A percentile compares a stretch with the other conserved stretches of the same genome.
Conservation (phyloP, 768 basidiomycete genomes). For the Lentinula detonsa region DNA sequence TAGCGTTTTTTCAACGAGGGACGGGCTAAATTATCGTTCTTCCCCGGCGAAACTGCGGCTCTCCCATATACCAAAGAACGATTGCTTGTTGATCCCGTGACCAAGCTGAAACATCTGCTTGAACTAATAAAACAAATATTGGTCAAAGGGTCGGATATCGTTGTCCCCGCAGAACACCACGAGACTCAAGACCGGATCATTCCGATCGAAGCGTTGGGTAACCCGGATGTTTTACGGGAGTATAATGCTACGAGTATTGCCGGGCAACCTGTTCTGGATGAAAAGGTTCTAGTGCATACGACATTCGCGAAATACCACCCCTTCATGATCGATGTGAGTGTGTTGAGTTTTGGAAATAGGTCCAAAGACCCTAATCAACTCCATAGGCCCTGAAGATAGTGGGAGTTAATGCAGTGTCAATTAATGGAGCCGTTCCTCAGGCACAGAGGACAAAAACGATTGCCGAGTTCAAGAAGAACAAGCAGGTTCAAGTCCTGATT, state of each 20-base stretch:
- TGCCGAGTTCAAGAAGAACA: background rate
- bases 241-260: background rate
- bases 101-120: background rate
- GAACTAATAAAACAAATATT: background rate
- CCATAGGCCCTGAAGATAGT: no score
- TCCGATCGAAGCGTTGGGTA: background rate
- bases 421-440: background rate
- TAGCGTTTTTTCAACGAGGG: background rate
- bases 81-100: background rate
- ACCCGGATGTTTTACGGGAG: background rate
- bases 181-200: background rate
- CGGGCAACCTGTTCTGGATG: background rate
- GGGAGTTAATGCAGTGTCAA: background rate
- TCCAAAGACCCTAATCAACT: no score
- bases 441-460: background rate
- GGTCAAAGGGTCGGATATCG: background rate
- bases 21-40: background rate
- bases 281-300: constrained; percentile 2
- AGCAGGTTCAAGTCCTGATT: background rate
- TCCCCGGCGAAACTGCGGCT: background rate
- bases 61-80: no score
- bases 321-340: background rate
- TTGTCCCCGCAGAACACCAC: background rate
- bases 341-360: background rate
- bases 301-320: background rate